phyloP scores from a whole-genome alignment of 139 green algal genomes.

The Chlamydomonas sphaeroides region DNA sequence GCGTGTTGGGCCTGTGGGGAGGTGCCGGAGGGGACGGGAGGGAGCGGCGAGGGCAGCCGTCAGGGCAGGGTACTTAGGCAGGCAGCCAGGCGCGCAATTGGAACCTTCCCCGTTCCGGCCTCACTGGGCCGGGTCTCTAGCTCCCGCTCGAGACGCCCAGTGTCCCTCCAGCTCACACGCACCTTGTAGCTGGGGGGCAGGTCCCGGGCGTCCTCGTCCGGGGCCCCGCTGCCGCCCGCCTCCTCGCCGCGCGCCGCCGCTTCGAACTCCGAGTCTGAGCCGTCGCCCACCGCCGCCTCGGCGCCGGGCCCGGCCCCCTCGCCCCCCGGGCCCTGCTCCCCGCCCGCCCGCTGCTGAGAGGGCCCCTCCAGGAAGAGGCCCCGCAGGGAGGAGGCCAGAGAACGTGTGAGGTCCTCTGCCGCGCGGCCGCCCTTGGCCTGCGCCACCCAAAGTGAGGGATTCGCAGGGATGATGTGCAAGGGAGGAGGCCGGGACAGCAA shows the following conservation, averaged over 20 bases:
- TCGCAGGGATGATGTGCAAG: not conserved
- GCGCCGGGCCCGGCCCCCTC: not conserved
- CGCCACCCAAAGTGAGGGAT: not conserved
- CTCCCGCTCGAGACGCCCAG: no score
- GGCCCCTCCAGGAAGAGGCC: not conserved
- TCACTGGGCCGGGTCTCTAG: no score
- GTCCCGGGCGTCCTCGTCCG: conserved; percentile 27
- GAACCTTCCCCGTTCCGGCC: no score
- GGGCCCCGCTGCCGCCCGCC: not conserved
- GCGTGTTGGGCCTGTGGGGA: no score
- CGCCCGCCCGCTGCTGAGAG: not conserved
- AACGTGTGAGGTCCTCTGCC: not conserved
- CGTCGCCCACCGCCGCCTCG: not conserved
- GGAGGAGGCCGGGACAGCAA: no score
- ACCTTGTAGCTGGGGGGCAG: conserved; percentile 59
- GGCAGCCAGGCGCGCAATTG: no score
- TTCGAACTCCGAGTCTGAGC: conserved; percentile 9
- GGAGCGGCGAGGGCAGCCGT: no score
- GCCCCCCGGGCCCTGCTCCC: not conserved
- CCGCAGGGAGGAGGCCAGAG: not conserved
- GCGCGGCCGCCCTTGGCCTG: not conserved
- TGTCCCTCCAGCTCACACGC: no score
- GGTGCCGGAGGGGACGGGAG: no score
- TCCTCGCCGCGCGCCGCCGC: not conserved
- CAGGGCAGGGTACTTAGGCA: no score